These are phyloP conservation scores for Oidiodendron maius DNA, from an alignment of 495 filamentous ascomycete genomes.

Conservation along the genomic window DNA sequence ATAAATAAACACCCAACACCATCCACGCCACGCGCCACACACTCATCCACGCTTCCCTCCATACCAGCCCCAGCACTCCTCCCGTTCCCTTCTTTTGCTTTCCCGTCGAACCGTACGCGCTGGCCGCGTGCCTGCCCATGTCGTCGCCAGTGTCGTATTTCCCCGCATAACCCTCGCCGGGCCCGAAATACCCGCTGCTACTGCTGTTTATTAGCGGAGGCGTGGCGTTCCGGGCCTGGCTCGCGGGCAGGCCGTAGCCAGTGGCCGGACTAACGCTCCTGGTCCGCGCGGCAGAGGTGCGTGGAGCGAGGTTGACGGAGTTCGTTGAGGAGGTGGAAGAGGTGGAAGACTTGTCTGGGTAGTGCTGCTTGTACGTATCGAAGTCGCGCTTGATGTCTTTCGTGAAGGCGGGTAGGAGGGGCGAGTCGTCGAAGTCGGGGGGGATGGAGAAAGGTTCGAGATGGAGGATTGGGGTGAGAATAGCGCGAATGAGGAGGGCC, in stretches of 20 bases:
- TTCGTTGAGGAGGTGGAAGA: slow-evolving; percentile 11
- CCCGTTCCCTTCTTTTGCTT: slow-evolving; percentile 9
- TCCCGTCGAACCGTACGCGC: not conserved
- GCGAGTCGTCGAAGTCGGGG: slow-evolving; percentile 9
- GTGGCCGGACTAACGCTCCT: slow-evolving; percentile 22
- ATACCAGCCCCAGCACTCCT: slow-evolving; percentile 8
- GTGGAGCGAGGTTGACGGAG: slow-evolving; percentile 13
- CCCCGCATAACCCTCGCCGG: too few species aligned
- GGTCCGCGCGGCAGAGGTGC: slow-evolving; percentile 20
- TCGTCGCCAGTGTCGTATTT: too few species aligned
- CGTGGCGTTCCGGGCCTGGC: slow-evolving; percentile 12
- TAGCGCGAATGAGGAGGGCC: slow-evolving; percentile 54
- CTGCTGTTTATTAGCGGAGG: slow-evolving; percentile 8
- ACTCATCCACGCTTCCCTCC: slow-evolving; percentile 17
- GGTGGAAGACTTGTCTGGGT: slow-evolving; percentile 17
- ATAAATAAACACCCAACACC: slow-evolving; percentile 44
- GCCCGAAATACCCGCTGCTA: not conserved
- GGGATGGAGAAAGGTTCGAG: slow-evolving; percentile 35
- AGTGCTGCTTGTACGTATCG: slow-evolving; percentile 2
- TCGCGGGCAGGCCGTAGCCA: slow-evolving; percentile 20
- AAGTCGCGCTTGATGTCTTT: slow-evolving; percentile 10
- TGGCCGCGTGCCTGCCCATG: not conserved
- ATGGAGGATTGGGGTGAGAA: slow-evolving; percentile 43
- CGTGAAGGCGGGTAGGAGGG: slow-evolving; percentile 15
- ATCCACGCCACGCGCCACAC: slow-evolving; percentile 36